Evolutionary conservation across 768 basidiomycete genomes (phyloP).

Genomic region (Amanita thiersii): DNA sequence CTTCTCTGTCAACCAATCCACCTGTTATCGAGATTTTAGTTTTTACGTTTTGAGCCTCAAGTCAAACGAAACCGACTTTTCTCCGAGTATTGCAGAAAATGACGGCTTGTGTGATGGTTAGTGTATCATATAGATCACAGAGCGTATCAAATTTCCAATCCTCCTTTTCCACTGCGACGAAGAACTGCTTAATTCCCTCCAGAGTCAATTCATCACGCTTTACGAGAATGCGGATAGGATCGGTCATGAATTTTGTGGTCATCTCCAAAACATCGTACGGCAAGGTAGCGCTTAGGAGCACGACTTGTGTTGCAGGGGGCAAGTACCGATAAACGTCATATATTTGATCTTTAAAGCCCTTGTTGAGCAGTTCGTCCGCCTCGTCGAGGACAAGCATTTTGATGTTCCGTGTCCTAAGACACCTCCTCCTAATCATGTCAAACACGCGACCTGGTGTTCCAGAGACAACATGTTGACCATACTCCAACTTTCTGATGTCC

Average conservation of each 20-base stretch:
- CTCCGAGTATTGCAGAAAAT: slow-evolving; percentile 98
- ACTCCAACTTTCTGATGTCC: slow-evolving; percentile 94
- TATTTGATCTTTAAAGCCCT: slow-evolving; percentile 99
- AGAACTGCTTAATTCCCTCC: slow-evolving; percentile 94
- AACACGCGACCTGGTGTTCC: slow-evolving; percentile 98
- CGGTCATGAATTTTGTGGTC: slow-evolving; percentile 99
- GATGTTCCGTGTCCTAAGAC: slow-evolving; percentile 91
- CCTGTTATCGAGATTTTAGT: slow-evolving; percentile 32
- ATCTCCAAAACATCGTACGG: slow-evolving; percentile 97
- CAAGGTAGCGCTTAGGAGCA: slow-evolving; percentile 91
- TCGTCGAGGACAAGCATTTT: slow-evolving; percentile 96
- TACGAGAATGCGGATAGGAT: slow-evolving; percentile 96
- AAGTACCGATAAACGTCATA: slow-evolving; percentile 98
- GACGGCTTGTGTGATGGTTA: slow-evolving; percentile 98
- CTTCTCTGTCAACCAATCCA: slow-evolving; percentile 98
- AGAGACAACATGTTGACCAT: slow-evolving; percentile 95
- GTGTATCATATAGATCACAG: slow-evolving; percentile 94
- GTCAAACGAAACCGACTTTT: slow-evolving; percentile 53
- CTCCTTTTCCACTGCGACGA: slow-evolving; percentile 98
- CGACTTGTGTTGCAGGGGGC: slow-evolving; percentile 94
- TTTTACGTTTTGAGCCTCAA: slow-evolving; percentile 1
- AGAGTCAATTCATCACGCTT: slow-evolving; percentile 99
- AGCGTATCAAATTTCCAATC: slow-evolving; percentile 99
- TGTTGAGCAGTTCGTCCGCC: slow-evolving; percentile 94
- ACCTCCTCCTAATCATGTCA: slow-evolving; percentile 96